A percentile compares a stretch with the other conserved stretches of the same genome.
These are phyloP conservation scores for Metschnikowia kunwiensis DNA, from an alignment of 805 yeast genomes.

Conservation along the genomic window DNA sequence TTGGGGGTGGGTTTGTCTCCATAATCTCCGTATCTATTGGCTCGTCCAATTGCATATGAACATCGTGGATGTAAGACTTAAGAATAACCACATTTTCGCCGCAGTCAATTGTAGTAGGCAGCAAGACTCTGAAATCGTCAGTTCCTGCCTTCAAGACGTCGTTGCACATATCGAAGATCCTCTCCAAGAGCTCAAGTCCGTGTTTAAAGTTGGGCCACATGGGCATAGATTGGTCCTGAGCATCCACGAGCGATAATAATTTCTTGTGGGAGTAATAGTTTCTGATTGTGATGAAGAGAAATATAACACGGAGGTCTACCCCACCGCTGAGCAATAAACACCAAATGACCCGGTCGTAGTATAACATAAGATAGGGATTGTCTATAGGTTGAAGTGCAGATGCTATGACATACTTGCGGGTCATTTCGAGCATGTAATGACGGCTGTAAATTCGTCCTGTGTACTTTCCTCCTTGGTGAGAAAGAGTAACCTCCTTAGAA, in stretches of 20 bases:
- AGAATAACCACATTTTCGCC: conserved; percentile 1
- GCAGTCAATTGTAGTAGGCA: conserved; percentile 4
- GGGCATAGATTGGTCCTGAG: not conserved
- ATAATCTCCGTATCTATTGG: not conserved
- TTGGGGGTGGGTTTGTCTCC: no score
- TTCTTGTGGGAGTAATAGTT: conserved; percentile 4
- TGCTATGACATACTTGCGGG: conserved; percentile 14
- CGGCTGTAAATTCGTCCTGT: conserved; percentile 5
- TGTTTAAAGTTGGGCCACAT: conserved; percentile 1
- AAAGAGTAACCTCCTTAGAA: conserved; percentile 1
- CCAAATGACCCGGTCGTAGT: conserved; percentile 19
- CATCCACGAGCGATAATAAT: conserved; percentile 6
- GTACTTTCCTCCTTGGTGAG: not conserved
- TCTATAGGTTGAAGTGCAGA: conserved; percentile 16
- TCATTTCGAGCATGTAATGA: conserved; percentile 8
- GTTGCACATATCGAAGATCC: not conserved
- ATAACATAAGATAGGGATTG: conserved; percentile 9
- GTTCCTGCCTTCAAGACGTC: not conserved
- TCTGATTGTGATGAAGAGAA: conserved; percentile 12
- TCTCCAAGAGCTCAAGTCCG: not conserved
- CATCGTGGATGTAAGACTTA: conserved; percentile 1
- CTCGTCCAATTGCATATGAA: not conserved
- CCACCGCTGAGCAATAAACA: conserved; percentile 16
- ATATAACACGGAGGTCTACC: conserved; percentile 4
- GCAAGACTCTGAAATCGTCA: not conserved